Conservation (phyloP, 768 basidiomycete genomes). For the Sporobolomyces pararoseus region DNA sequence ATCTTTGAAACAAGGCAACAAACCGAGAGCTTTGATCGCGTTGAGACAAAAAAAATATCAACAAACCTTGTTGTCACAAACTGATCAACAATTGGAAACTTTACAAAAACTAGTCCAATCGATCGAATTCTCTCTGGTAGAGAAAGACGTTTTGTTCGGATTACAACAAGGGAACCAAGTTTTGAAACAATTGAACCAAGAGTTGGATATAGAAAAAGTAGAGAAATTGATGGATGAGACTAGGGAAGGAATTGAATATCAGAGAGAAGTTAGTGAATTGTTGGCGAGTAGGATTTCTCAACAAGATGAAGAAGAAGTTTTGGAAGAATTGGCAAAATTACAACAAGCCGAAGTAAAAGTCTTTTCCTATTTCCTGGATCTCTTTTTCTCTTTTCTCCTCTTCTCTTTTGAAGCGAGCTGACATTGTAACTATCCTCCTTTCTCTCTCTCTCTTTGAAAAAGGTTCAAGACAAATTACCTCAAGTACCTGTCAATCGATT, state of each 20-base stretch:
- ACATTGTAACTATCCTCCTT: not conserved
- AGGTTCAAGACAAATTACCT: constrained; percentile 27
- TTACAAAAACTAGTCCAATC: constrained; percentile 87
- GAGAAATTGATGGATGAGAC: constrained; percentile 92
- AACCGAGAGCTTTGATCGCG: constrained; percentile 80
- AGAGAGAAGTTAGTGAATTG: constrained; percentile 88
- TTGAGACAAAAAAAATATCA: constrained; percentile 91
- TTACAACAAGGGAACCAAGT: constrained; percentile 90
- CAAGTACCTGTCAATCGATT: constrained; percentile 13
- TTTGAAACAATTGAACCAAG: constrained; percentile 85
- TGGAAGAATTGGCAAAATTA: constrained; percentile 69
- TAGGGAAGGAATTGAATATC: constrained; percentile 84
- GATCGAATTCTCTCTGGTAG: constrained; percentile 92
- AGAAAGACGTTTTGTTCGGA: constrained; percentile 87
- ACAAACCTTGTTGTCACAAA: constrained; percentile 76
- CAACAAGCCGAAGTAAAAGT: constrained; percentile 60
- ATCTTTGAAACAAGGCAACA: constrained; percentile 74
- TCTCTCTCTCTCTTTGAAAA: not conserved
- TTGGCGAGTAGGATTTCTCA: constrained; percentile 72
- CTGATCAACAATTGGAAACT: constrained; percentile 81
- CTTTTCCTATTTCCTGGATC: not conserved
- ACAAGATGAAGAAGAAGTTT: constrained; percentile 92
- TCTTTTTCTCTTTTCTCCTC: not conserved
- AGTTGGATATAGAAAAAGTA: constrained; percentile 87
- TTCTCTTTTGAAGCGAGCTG: not conserved